Base-by-base conservation (phyloP, 768 basidiomycete species). In the Cyclocybe cylindracea region DNA sequence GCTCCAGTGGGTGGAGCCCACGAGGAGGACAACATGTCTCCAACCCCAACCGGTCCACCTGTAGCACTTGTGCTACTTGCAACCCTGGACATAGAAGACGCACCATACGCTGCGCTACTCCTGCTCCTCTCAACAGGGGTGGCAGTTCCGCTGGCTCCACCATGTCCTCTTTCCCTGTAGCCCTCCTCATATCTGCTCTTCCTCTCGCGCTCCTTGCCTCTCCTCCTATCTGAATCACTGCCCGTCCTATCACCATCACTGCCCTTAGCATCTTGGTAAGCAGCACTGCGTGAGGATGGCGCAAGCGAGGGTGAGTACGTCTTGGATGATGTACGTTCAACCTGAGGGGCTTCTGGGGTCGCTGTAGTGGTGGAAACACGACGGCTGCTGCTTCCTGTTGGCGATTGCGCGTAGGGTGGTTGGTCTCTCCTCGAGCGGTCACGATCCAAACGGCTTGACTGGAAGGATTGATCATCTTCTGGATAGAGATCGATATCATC, bases 401-500 rank as follows among this genome's bases (percentile, higher is more conserved):
- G 24, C 24, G 24, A 48, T 49, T 58, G 54, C 48, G 59, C 76
- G 7, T 86, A 87, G 9, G 73, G 67, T 3, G 82, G 73, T 38
- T 78, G 74, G 11, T 24, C 24, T 24, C 24, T 24, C 24, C 24
- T 24, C 5, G 76, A 75, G 50, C 72, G 71, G 39, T 66, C 61
- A 31, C 50, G 73, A 1, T 77, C 70, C 7, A 75, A 71, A 37
- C 73, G 72, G 41, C 35, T 53, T 62, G 42, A 53, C 24, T 24
- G 48, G 33, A 56, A 11, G 7, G 57, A 37, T 32, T 55, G 67
- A 51, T 89, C 86, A 50, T 89, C 88, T 64, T 89, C 87, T 0
- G 84, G 82, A 50, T 77, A 82, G 10, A 67, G 63, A 54, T 89
- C 86, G 0, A 74, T 75, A 57, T 90, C 89, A 34, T 89, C 87